These are phyloP conservation scores for Hevea brasiliensis DNA, from an alignment of 345 rosid species.

Conservation along the genomic window DNA sequence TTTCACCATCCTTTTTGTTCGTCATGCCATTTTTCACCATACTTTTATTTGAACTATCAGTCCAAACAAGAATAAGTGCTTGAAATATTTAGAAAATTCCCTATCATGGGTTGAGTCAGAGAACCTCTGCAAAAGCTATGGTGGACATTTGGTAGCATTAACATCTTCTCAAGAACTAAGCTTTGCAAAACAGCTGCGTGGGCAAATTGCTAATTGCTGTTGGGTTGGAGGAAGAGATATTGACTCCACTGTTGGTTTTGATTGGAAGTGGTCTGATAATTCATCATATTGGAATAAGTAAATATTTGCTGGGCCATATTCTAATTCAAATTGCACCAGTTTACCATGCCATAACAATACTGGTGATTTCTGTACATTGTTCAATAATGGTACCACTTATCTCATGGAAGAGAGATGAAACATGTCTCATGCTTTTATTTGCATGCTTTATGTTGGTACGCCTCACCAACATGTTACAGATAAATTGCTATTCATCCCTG, in stretches of 20 bases:
- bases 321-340: constrained; percentile 42
- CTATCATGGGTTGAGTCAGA: constrained; percentile 75
- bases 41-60: no score
- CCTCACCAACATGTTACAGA: no score
- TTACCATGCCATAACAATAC: constrained; percentile 36
- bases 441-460: constrained; percentile 68
- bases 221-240: constrained; percentile 76
- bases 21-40: no score
- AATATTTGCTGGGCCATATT: constrained; percentile 25
- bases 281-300: no score
- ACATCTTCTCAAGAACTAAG: constrained; percentile 51
- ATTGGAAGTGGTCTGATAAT: constrained; percentile 87
- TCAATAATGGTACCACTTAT: constrained; percentile 44
- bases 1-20: no score
- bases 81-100: constrained; percentile 31
- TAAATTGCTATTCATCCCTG: not conserved
- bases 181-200: constrained; percentile 53
- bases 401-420: constrained; percentile 62
- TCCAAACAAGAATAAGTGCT: constrained; percentile 56
- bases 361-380: constrained; percentile 48
- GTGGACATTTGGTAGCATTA: constrained; percentile 61
- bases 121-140: constrained; percentile 46
- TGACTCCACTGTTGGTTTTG: constrained; percentile 34
- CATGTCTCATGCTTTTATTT: constrained; percentile 53
- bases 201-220: constrained; percentile 45